Base-by-base conservation (phyloP, 371 early-diverging fungal species). In the Mucor irregularis region DNA sequence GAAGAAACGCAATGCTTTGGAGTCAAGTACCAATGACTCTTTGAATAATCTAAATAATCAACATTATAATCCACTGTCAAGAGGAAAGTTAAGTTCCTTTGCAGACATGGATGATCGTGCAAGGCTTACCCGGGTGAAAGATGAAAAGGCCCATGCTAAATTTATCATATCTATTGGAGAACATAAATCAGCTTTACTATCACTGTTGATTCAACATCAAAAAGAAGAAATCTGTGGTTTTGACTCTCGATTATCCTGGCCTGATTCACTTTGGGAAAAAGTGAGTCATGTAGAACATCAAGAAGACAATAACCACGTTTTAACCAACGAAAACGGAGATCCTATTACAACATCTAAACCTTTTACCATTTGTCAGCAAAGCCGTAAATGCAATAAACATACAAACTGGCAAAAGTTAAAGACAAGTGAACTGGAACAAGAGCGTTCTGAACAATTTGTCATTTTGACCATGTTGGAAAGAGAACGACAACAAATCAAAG, bases 171-270 rank as follows among this genome's bases (percentile, higher is more conserved):
- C 35, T 48, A 64, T 39, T 25, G 49, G 29, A 19, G 60, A 45
- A 29, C 42, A 64, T 42, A 71, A 66, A 31, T 57, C 51, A 3
- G 25, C 35, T 7, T 45, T 66, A 13, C 43, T 71, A 42, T 51
- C 53, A 16, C 45, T 60, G 39, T 33, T 47, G 46, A 46, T 35
- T 37, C 38, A 66, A 35, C 56, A 47, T 44, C 63, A 66, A 10
- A 62, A 73, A 25, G 46, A 53, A 6, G 56, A 66, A 4, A 5
- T 61, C 4, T 84, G 85, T 53, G 85, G 83, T 0, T 82, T 81
- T 50, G 85, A 84, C 38, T 65, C 71, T 30, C 72, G 85, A 34
- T 65, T 84, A 21, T 52, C 67, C 1, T 81, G 82, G 84, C 71
- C 78, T 7, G 81, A 79, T 42, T 55, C 45, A 6, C 33, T 60